Conservation (phyloP, 805 yeast genomes). For the Saccharomycopsis schoenii region DNA sequence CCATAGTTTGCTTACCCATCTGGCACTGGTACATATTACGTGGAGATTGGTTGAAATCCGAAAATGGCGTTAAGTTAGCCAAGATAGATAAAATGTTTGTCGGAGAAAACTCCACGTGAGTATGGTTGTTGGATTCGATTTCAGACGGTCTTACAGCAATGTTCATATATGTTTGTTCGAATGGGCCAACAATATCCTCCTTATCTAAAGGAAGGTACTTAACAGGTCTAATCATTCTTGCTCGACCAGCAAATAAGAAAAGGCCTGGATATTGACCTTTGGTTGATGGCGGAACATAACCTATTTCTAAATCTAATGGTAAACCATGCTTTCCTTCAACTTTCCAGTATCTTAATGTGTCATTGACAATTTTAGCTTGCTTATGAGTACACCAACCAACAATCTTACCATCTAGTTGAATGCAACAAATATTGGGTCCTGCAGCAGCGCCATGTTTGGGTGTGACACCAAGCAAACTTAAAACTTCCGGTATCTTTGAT, state of each 20-base stretch:
- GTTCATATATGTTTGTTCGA: conserved; percentile 95
- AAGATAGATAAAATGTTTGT: conserved; percentile 89
- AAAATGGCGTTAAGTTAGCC: conserved; percentile 95
- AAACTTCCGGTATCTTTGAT: conserved; percentile 53
- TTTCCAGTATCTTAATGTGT: conserved; percentile 87
- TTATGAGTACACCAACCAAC: conserved; percentile 92
- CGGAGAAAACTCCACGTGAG: conserved; percentile 92
- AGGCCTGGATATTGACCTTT: conserved; percentile 98
- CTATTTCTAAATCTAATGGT: conserved; percentile 83
- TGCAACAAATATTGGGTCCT: conserved; percentile 82
- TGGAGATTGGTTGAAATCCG: conserved; percentile 98
- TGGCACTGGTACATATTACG: conserved; percentile 99
- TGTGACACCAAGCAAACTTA: conserved; percentile 68
- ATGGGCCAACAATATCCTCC: conserved; percentile 88
- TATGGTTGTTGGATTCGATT: conserved; percentile 68
- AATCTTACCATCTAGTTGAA: conserved; percentile 86
- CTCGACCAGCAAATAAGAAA: conserved; percentile 80
- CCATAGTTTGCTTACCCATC: conserved; percentile 99
- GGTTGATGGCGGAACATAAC: conserved; percentile 90
- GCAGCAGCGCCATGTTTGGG: conserved; percentile 75
- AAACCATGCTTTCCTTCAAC: conserved; percentile 70
- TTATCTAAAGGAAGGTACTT: conserved; percentile 79
- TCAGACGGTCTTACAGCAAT: conserved; percentile 92
- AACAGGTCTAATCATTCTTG: conserved; percentile 95
- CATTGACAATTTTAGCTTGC: conserved; percentile 79